phyloP scores from a whole-genome alignment of 2,329 filamentous ascomycete species.

The Claviceps pazoutovae region DNA sequence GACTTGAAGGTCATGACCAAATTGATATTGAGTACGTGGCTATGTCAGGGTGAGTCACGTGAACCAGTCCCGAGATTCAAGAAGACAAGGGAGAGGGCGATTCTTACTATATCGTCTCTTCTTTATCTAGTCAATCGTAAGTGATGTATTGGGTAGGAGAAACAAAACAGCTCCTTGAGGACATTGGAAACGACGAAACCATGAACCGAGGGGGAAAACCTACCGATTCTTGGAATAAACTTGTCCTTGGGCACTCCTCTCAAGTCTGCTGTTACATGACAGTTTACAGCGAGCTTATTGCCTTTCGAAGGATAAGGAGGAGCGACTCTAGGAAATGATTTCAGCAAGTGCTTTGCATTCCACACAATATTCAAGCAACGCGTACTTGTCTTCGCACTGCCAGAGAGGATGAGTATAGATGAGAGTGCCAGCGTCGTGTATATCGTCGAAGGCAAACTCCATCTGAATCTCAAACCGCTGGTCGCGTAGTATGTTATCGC shows the following conservation, averaged over 20 bases:
- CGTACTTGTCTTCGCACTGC: too few species aligned
- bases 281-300: neutral
- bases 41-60: neutral
- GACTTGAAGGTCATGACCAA: conserved; percentile 2
- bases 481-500: neutral
- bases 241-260: neutral
- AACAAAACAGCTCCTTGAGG: neutral
- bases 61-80: neutral
- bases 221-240: neutral
- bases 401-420: too few species aligned
- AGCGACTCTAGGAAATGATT: neutral
- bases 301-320: neutral
- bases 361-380: too few species aligned
- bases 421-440: neutral
- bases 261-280: neutral
- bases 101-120: neutral
- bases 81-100: neutral
- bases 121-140: neutral
- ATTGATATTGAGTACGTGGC: neutral
- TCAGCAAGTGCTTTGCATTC: neutral
- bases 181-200: neutral
- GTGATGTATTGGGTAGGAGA: neutral
- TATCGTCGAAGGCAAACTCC: neutral
- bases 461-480: neutral
- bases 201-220: neutral